Percentiles rank a stretch among this genome's conserved stretches.
These are phyloP conservation scores for Lactarius hatsudake DNA, from an alignment of 768 basidiomycete species.

Conservation along the genomic window DNA sequence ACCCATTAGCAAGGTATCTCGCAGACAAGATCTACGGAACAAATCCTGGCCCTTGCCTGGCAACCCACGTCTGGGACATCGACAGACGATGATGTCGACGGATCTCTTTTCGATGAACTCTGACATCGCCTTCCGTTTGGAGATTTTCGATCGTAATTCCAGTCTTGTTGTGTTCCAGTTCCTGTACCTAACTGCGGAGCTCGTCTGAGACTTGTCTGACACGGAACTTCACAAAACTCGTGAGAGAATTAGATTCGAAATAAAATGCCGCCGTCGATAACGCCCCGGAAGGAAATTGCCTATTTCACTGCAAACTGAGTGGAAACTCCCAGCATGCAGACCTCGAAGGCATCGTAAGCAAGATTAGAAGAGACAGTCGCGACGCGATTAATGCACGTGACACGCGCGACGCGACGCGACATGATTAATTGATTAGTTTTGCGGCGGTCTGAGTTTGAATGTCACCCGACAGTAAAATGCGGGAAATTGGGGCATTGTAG, in stretches of 20 bases:
- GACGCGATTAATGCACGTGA: slow-evolving; percentile 28
- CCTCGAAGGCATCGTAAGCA: slow-evolving; percentile 10
- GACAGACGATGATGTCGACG: background rate
- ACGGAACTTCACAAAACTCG: background rate
- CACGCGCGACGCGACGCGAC: slow-evolving; percentile 20
- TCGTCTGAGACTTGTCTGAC: too few species aligned
- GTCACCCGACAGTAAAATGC: slow-evolving; percentile 25
- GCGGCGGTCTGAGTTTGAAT: slow-evolving; percentile 33
- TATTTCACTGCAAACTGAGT: too few species aligned
- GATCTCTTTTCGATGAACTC: background rate
- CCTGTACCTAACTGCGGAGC: background rate
- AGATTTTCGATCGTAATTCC: background rate
- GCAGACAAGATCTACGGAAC: slow-evolving; percentile 28
- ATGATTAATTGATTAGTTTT: slow-evolving; percentile 27
- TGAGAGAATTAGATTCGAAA: background rate
- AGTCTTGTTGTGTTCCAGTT: background rate
- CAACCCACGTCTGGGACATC: background rate
- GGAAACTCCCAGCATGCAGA: too few species aligned
- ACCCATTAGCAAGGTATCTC: slow-evolving; percentile 32
- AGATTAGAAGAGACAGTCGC: slow-evolving; percentile 26
- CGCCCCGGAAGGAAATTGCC: too few species aligned
- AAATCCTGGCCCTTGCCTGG: background rate
- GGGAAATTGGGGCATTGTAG: slow-evolving; percentile 12
- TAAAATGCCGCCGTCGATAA: background rate
- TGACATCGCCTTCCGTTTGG: too few species aligned